These are phyloP conservation scores for Phaeomoniella chlamydospora DNA, from an alignment of 2,329 filamentous ascomycete species.

Conservation along the genomic window DNA sequence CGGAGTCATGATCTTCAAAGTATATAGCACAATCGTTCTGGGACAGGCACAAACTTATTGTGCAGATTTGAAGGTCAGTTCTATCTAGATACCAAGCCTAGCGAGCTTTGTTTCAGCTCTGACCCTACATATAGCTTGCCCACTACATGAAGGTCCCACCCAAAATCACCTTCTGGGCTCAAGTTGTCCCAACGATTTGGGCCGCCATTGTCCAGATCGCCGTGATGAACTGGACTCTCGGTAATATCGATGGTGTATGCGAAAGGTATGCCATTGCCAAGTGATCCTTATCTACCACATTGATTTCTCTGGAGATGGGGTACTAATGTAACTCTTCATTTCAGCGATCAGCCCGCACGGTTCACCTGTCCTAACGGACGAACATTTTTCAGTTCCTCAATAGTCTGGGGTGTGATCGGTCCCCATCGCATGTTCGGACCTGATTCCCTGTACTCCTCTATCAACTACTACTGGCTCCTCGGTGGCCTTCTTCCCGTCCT, in stretches of 20 bases:
- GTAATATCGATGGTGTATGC: slow-evolving; percentile 27
- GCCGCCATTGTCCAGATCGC: slow-evolving; percentile 28
- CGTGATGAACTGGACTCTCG: slow-evolving; percentile 21
- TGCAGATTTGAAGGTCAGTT: slow-evolving; percentile 36
- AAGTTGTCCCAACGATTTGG: slow-evolving; percentile 32
- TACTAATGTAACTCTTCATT: too few relatives aligned
- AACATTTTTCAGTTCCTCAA: slow-evolving; percentile 31
- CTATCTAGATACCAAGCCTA: too few relatives aligned
- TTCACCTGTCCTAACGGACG: too few relatives aligned
- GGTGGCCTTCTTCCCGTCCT: slow-evolving; percentile 27
- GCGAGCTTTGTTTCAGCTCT: too few relatives aligned
- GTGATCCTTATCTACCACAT: slow-evolving; percentile 22
- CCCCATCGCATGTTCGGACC: slow-evolving; percentile 31
- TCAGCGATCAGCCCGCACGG: background rate
- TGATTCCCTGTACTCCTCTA: slow-evolving; percentile 30
- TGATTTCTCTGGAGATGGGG: slow-evolving; percentile 36
- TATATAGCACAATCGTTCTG: slow-evolving; percentile 26
- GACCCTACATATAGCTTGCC: too few relatives aligned
- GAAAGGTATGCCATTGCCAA: too few relatives aligned
- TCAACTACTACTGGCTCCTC: slow-evolving; percentile 39
- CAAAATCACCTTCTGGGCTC: slow-evolving; percentile 30
- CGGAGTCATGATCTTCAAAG: slow-evolving; percentile 35
- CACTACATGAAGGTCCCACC: slow-evolving; percentile 38
- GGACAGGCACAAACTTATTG: slow-evolving; percentile 32
- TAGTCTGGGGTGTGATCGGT: slow-evolving; percentile 39